Base-by-base conservation (phyloP, 23 red algal genomes). In the Gracilaria vermiculophylla region DNA sequence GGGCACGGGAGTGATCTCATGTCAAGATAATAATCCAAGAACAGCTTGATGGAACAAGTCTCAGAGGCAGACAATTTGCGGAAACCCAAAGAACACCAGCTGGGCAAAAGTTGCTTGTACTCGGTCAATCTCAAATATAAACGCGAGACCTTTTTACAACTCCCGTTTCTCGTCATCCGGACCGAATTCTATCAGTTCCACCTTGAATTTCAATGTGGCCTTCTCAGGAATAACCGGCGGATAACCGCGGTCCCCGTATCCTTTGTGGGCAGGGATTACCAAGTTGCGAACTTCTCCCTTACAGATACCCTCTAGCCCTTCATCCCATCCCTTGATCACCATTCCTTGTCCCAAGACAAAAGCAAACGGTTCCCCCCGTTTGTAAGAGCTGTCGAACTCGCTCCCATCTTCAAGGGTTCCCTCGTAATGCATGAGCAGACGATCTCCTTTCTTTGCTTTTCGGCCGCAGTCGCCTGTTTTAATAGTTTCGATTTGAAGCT, bases 281-380 rank as follows among this genome's bases (percentile, higher is more conserved):
- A 97, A 56, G 10, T 41, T 82, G 20, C 83, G 85, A 23, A 82
- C 43, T 74, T 97, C 87, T 53, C 94, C 94, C 37, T 65, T 77
- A 48, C 85, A 82, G 50, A 97, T 86, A 64, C 84, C 92, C 34
- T 80, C 83, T 11, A 95, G 44, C n/a, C 81, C 92, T 12, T 73
- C 80, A 64, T 97, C 94, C 88, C 88, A 97, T 40, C 87, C 94
- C 24, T 86, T 85, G 62, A 98, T 94, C 14, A 98, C 95, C 65
- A 85, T 83, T 15, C 95, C 95, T 49, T 76, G 53, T 23, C 90
- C 95, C n/a, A 98, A 61, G 19, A 45, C 31, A 45, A 98, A 85
- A 24, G 29, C 75, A 49, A 98, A 94, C 7, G 95, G 95, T 2
- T 43, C 62, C 25, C 85, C 70, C 16, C 95, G 89, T 23, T 98